Conservation (phyloP, 306 rosid species). For the Cicer arietinum region DNA sequence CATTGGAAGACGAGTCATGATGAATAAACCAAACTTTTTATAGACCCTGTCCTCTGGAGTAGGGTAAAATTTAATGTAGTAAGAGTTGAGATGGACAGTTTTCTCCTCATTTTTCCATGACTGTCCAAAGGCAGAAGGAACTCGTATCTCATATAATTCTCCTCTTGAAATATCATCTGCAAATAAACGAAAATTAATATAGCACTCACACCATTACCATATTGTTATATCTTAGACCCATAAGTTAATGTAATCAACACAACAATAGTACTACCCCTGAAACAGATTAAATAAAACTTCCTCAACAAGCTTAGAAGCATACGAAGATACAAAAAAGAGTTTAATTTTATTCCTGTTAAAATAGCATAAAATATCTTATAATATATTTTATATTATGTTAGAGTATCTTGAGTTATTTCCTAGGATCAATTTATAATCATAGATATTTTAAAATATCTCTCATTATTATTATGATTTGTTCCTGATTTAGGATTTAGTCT, state of each 20-base stretch:
- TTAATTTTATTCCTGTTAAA: not conserved
- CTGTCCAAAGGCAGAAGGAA: slow-evolving; percentile 67
- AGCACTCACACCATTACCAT: slow-evolving; percentile 26
- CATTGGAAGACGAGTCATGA: slow-evolving; percentile 67
- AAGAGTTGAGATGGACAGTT: slow-evolving; percentile 58
- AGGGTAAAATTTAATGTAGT: slow-evolving; percentile 71
- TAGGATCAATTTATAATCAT: no score
- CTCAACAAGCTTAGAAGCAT: slow-evolving; percentile 31
- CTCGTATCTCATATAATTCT: slow-evolving; percentile 78
- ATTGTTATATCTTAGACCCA: slow-evolving; percentile 8
- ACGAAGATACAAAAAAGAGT: not conserved
- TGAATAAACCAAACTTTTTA: slow-evolving; percentile 75
- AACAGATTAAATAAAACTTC: not conserved
- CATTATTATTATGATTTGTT: no score
- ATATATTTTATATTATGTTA: no score
- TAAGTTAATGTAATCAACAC: slow-evolving; percentile 21
- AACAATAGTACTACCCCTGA: slow-evolving; percentile 9
- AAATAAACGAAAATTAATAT: slow-evolving; percentile 36
- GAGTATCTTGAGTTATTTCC: no score
- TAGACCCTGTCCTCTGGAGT: slow-evolving; percentile 77
- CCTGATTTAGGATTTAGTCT: no score
- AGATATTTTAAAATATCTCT: no score
- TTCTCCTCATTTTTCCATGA: slow-evolving; percentile 59
- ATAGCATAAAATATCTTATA: no score
- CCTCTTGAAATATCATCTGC: slow-evolving; percentile 66